Base-by-base conservation (phyloP, 2,329 filamentous ascomycete species). In the Huntiella bhutanensis region DNA sequence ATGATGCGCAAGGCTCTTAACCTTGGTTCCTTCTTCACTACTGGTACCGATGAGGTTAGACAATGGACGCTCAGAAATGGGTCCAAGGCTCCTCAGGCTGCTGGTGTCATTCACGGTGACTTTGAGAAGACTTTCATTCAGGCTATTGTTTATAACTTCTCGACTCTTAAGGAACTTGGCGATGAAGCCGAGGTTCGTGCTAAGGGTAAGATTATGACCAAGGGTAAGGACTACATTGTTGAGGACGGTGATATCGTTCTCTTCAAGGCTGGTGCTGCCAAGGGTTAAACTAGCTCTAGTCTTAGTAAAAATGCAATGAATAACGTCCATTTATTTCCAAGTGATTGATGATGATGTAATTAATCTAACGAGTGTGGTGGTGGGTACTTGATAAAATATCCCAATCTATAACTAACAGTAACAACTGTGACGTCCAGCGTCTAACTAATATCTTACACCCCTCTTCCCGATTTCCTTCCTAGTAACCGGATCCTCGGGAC, bases 91-190 rank as follows among this genome's bases (percentile, higher is more conserved):
- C 91, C 91, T 13, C 82, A 92, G 59, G 91, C 91, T 41, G 91
- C 91, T 34, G 91, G 91, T 71, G 91, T 98, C 52, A 98, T 98
- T 55, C 91, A 98, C 67, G 84, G 80, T 54, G 91, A 98, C 62
- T 96, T 98, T 54, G 91, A 98, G 65, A 98, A 98, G 78, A 98
- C 92, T 0, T 98, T 98, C 61, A 98, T 98, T 57, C 92, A 98
- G 67, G 82, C 73, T 52, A 73, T 98, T 53, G 86, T 95, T 28
- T 96, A 93, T 68, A 96, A 94, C 68, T 98, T 77, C 65, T 69
- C 61, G 19, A 66, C 72, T 2, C 68, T 98, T 46, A 85, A 80
- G 66, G 91, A 96, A 64, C 68, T 82, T 42, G 88, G 88, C 45
- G 85, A 93, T 53, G 91, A 98, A 68, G 69, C 77, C 17, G 75